Conservation (phyloP, 1,139 yeast species). For the Ogataea hybrid region DNA sequence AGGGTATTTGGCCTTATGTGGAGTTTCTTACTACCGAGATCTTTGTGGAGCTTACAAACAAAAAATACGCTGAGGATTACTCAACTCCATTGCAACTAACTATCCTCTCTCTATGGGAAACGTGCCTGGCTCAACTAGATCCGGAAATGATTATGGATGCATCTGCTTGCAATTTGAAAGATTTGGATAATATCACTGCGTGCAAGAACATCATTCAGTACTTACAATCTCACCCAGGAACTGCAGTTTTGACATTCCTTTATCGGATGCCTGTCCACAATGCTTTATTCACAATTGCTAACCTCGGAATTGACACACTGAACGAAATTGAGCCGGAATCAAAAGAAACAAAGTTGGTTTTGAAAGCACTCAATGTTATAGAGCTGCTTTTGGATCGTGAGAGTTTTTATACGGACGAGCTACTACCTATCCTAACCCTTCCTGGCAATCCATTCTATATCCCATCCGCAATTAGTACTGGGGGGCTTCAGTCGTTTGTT, state of each 20-base stretch:
- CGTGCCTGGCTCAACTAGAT: constrained; percentile 60
- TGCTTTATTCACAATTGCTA: constrained; percentile 54
- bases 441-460: constrained; percentile 38
- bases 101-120: constrained; percentile 49
- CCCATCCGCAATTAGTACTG: constrained; percentile 55
- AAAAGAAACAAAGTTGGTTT: constrained; percentile 36
- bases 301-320: constrained; percentile 55
- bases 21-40: constrained; percentile 70
- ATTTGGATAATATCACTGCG: constrained; percentile 50
- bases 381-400: constrained; percentile 54
- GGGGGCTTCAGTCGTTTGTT: constrained; percentile 61
- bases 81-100: constrained; percentile 49
- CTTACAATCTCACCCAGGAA: constrained; percentile 63
- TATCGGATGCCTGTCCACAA: constrained; percentile 57
- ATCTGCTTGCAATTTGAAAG: constrained; percentile 44
- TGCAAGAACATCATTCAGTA: constrained; percentile 37
- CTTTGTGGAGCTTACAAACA: constrained; percentile 45
- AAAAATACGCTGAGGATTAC: constrained; percentile 36
- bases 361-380: constrained; percentile 43
- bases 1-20: constrained; percentile 79
- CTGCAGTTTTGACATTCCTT: constrained; percentile 59
- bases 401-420: constrained; percentile 47
- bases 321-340: constrained; percentile 39
- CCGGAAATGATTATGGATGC: constrained; percentile 57
- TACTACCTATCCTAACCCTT: constrained; percentile 39